Conservation (phyloP, 768 basidiomycete species). For the Cystofilobasidium capitatum region DNA sequence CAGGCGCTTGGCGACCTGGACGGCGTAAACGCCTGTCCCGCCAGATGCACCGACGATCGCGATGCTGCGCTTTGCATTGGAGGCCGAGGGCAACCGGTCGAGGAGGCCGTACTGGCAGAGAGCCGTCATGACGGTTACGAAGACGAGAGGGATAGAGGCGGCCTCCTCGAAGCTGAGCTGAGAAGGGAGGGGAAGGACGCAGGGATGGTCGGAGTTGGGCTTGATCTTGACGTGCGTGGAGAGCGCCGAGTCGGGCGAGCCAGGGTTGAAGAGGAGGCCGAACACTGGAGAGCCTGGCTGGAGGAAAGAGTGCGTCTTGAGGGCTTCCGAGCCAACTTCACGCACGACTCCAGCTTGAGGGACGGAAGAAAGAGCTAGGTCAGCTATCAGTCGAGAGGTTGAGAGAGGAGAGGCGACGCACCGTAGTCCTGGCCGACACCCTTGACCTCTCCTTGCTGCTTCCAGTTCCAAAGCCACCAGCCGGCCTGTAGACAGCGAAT, state of each 20-base stretch:
- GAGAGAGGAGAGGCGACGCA: background rate
- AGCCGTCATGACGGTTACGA: slow-evolving; percentile 52
- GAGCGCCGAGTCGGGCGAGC: background rate
- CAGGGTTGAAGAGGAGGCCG: slow-evolving; percentile 6
- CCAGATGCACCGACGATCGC: slow-evolving; percentile 65
- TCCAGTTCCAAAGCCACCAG: slow-evolving; percentile 9
- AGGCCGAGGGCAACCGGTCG: background rate
- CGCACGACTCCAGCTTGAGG: background rate
- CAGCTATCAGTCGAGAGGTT: background rate
- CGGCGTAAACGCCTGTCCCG: slow-evolving; percentile 58
- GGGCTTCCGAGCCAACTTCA: background rate
- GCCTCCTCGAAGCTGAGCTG: slow-evolving; percentile 52
- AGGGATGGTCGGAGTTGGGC: slow-evolving; percentile 37
- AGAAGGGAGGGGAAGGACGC: slow-evolving; percentile 24
- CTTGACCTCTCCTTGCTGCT: background rate
- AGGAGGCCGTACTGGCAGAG: slow-evolving; percentile 42
- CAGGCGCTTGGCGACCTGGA: slow-evolving; percentile 57
- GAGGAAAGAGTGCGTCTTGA: background rate
- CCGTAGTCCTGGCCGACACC: background rate
- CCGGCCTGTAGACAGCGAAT: background rate
- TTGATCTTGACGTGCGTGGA: slow-evolving; percentile 39
- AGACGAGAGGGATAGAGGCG: slow-evolving; percentile 53
- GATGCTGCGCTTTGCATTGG: slow-evolving; percentile 44
- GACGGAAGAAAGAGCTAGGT: background rate
- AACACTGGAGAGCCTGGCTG: slow-evolving; percentile 7